phyloP scores from a whole-genome alignment of 1,284 basidiomycete species.

The Cryptococcus hybrid region DNA sequence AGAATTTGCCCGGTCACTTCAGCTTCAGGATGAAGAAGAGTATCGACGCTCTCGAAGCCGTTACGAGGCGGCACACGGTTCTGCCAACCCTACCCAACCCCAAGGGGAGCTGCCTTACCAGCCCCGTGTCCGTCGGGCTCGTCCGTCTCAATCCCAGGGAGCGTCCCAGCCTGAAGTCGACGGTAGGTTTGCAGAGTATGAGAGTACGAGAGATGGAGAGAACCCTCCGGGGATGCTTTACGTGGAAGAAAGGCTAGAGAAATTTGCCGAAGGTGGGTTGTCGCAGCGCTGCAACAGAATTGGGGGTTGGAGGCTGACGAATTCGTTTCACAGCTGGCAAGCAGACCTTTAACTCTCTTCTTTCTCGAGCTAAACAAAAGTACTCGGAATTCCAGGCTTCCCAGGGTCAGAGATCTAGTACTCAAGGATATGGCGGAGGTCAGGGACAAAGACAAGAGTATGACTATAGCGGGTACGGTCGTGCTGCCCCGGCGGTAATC shows the following conservation, averaged over 20 bases:
- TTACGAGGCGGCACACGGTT: constrained; percentile 4
- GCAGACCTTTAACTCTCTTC: constrained; percentile 43
- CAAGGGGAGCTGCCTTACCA: constrained; percentile 43
- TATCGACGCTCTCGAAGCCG: constrained; percentile 6
- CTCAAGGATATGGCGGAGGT: neutral
- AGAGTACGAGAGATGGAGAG: constrained; percentile 10
- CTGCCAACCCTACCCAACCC: neutral
- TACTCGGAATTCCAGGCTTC: constrained; percentile 36
- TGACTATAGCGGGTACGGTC: neutral
- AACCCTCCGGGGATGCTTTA: constrained; percentile 36
- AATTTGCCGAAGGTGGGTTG: constrained; percentile 43
- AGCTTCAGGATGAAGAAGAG: constrained; percentile 43
- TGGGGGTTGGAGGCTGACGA: neutral
- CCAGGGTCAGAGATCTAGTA: constrained; percentile 7
- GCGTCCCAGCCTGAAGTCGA: constrained; percentile 3
- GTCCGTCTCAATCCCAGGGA: constrained; percentile 8
- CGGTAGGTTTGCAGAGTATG: constrained; percentile 2
- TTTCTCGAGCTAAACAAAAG: constrained; percentile 39
- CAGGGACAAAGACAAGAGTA: neutral
- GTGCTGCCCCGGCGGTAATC: constrained; percentile 19
- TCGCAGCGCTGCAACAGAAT: neutral
- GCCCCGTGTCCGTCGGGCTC: constrained; percentile 35
- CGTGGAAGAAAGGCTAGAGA: constrained; percentile 44
- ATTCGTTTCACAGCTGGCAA: constrained; percentile 28
- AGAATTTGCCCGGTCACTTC: constrained; percentile 45